A percentile compares a stretch with the other conserved stretches of the same genome.
Evolutionary conservation across 768 basidiomycete genomes (phyloP).

Genomic region (Tephrocybe rancida): DNA sequence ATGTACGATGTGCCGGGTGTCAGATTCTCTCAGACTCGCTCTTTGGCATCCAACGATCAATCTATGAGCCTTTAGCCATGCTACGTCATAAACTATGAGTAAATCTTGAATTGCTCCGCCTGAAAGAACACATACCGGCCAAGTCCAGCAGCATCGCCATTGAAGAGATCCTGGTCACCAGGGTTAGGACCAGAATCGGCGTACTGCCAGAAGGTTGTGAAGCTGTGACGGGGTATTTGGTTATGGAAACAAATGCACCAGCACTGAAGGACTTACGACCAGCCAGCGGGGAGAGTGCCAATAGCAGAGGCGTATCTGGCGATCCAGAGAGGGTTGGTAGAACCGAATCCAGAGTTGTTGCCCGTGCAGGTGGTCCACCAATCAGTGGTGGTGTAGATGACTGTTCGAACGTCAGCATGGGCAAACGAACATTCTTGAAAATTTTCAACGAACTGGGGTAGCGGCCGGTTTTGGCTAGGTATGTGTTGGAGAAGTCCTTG

Average conservation of each 20-base stretch:
- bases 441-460: no score
- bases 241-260: not conserved
- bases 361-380: slow-evolving; percentile 73
- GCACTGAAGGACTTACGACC: slow-evolving; percentile 35
- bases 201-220: slow-evolving; percentile 61
- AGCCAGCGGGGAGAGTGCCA: slow-evolving; percentile 60
- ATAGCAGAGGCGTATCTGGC: slow-evolving; percentile 49
- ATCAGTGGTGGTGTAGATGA: slow-evolving; percentile 61
- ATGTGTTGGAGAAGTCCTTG: slow-evolving; percentile 59
- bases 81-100: no score
- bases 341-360: slow-evolving; percentile 49
- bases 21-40: no score
- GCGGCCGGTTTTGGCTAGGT: slow-evolving; percentile 45
- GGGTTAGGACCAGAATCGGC: slow-evolving; percentile 53
- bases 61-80: no score
- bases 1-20: no score
- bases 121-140: slow-evolving; percentile 32
- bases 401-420: slow-evolving; percentile 21
- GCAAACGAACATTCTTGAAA: no score
- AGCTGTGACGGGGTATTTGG: slow-evolving; percentile 26
- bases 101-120: no score
- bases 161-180: slow-evolving; percentile 58
- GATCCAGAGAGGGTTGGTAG: slow-evolving; percentile 60
- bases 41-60: no score
- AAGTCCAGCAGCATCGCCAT: slow-evolving; percentile 47